Conservation (phyloP, 2,329 filamentous ascomycete genomes). For the Intubia oerlemansii region DNA sequence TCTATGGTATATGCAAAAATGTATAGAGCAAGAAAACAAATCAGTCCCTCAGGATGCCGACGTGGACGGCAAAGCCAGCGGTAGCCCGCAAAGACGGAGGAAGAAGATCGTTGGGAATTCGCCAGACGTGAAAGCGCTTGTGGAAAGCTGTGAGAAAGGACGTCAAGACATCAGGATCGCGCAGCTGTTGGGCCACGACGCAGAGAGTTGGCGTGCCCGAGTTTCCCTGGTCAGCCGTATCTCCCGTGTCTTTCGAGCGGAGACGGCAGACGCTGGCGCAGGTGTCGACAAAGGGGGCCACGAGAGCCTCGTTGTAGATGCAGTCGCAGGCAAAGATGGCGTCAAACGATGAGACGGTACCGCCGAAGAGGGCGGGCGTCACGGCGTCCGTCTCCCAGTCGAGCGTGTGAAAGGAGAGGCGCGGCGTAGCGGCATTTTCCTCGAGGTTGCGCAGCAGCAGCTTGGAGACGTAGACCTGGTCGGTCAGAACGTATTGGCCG, state of each 20-base stretch:
- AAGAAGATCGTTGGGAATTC: conserved; percentile 43
- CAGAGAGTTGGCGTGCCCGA: conserved; percentile 37
- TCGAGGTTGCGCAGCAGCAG: conserved; percentile 57
- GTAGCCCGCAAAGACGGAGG: conserved; percentile 34
- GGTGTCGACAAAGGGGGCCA: conserved; percentile 62
- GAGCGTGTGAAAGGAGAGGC: conserved; percentile 35
- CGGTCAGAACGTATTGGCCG: conserved; percentile 53
- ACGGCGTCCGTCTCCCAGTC: conserved; percentile 66
- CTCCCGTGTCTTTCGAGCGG: conserved; percentile 13
- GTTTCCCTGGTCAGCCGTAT: conserved; percentile 4
- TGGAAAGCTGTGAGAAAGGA: conserved; percentile 54
- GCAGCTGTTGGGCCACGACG: conserved; percentile 73
- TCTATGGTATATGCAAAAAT: too few relatives aligned
- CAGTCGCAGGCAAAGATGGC: conserved; percentile 74
- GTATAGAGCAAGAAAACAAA: too few relatives aligned
- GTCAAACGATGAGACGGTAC: conserved; percentile 28
- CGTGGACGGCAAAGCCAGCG: conserved; percentile 64
- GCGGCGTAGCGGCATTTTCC: conserved; percentile 24
- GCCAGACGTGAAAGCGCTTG: conserved; percentile 50
- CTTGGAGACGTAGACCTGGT: conserved; percentile 68
- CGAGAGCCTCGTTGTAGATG: conserved; percentile 79
- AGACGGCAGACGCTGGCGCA: conserved; percentile 55
- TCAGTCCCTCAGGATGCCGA: conserved; percentile 37
- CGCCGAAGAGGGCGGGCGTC: conserved; percentile 15
- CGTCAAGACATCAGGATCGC: conserved; percentile 69